A percentile compares a stretch with the other conserved stretches of the same genome.
phyloP scores from a whole-genome alignment of 2,329 filamentous ascomycete species.

The Fusarium sp. region DNA sequence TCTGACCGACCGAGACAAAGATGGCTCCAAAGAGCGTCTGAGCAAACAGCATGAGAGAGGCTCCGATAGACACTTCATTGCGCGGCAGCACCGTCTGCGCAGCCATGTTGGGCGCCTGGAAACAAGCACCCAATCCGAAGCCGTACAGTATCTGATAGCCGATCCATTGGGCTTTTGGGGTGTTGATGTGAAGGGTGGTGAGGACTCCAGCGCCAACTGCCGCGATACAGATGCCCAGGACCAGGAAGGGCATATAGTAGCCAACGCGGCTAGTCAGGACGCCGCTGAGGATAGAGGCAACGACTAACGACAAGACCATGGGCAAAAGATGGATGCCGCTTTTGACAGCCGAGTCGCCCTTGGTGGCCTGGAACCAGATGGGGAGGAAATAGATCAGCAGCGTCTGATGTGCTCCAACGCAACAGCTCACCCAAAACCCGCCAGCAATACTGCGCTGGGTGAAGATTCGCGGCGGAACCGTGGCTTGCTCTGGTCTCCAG shows the following conservation, averaged over 20 bases:
- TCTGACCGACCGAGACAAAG: slow-evolving; percentile 67
- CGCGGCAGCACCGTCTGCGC: slow-evolving; percentile 61
- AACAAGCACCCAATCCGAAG: slow-evolving; percentile 59
- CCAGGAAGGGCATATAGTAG: slow-evolving; percentile 61
- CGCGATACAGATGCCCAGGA: slow-evolving; percentile 52
- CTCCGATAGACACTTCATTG: slow-evolving; percentile 63
- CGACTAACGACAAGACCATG: slow-evolving; percentile 49
- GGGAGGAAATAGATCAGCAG: slow-evolving; percentile 60
- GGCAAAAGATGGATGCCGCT: slow-evolving; percentile 51
- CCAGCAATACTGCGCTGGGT: slow-evolving; percentile 58
- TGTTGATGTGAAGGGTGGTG: slow-evolving; percentile 53
- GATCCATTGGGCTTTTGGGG: slow-evolving; percentile 45
- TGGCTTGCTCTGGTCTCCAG: slow-evolving; percentile 56
- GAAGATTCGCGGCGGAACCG: slow-evolving; percentile 60
- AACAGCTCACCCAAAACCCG: slow-evolving; percentile 50
- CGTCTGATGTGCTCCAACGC: slow-evolving; percentile 49
- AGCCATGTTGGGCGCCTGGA: slow-evolving; percentile 63
- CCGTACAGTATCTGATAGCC: slow-evolving; percentile 59
- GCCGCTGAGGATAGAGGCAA: slow-evolving; percentile 49
- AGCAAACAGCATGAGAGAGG: slow-evolving; percentile 63
- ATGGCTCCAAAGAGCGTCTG: slow-evolving; percentile 62
- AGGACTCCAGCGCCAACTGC: slow-evolving; percentile 59
- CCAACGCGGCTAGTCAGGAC: slow-evolving; percentile 51
- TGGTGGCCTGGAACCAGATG: slow-evolving; percentile 67
- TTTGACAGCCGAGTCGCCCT: slow-evolving; percentile 51